A percentile compares a stretch with the other conserved stretches of the same genome.
Conservation (phyloP, 768 basidiomycete genomes). For the Leucosporidium yakuticum region DNA sequence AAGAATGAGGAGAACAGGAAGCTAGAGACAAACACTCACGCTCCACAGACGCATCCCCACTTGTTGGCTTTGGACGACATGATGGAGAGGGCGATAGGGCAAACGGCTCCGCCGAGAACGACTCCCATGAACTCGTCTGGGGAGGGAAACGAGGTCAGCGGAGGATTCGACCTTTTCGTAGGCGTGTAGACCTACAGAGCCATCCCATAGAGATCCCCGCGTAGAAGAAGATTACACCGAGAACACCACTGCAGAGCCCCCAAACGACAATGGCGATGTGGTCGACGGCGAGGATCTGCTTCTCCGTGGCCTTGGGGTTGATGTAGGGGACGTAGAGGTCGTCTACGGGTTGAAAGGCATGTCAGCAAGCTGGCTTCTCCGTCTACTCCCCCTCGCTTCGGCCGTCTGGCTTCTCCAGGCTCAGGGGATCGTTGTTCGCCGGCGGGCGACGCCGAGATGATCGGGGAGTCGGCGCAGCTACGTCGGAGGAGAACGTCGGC, state of each 20-base stretch:
- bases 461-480: too few relatives aligned
- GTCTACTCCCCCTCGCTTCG: too few relatives aligned
- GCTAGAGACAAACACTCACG: slow-evolving; percentile 44
- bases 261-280: slow-evolving; percentile 37
- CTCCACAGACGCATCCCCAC: slow-evolving; percentile 69
- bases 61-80: slow-evolving; percentile 84
- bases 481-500: background rate
- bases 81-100: slow-evolving; percentile 37
- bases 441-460: too few relatives aligned
- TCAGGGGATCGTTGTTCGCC: too few relatives aligned
- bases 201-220: slow-evolving; percentile 32
- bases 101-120: slow-evolving; percentile 72
- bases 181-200: slow-evolving; percentile 1
- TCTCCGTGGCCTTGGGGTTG: slow-evolving; percentile 68
- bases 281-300: slow-evolving; percentile 39
- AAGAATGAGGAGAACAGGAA: slow-evolving; percentile 64
- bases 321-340: slow-evolving; percentile 51
- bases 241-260: slow-evolving; percentile 61
- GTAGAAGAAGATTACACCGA: slow-evolving; percentile 63
- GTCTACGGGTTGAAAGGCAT: background rate
- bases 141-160: background rate
- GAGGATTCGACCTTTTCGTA: too few relatives aligned
- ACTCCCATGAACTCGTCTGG: slow-evolving; percentile 50
- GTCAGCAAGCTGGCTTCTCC: too few relatives aligned
- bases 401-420: too few relatives aligned